phyloP scores from a whole-genome alignment of 2,329 filamentous ascomycete genomes.

The Ambrosiella beaveri region DNA sequence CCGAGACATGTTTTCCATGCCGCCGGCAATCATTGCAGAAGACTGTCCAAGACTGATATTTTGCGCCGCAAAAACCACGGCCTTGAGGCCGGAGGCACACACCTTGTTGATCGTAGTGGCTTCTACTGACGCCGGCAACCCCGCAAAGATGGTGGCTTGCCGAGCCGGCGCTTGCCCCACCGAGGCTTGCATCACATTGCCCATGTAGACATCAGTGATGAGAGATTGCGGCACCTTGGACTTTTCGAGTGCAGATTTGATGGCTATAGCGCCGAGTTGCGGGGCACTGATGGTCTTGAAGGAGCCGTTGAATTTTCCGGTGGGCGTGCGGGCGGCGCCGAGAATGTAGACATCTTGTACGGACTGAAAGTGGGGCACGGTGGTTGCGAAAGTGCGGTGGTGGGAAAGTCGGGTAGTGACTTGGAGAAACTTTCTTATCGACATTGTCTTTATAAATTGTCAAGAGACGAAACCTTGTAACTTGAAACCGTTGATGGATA shows the following conservation, averaged over 20 bases:
- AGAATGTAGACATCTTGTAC: conserved; percentile 88
- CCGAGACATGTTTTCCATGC: conserved; percentile 95
- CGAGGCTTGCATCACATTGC: conserved; percentile 72
- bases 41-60: conserved; percentile 85
- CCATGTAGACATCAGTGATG: conserved; percentile 92
- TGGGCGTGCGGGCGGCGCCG: conserved; percentile 76
- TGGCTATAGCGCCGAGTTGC: conserved; percentile 76
- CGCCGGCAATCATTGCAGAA: conserved; percentile 78
- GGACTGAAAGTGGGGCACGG: conserved; percentile 36
- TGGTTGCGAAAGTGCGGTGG: conserved; percentile 27
- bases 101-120: conserved; percentile 95
- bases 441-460: no score
- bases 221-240: conserved; percentile 64
- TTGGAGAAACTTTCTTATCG: not conserved
- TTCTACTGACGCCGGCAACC: conserved; percentile 64
- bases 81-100: conserved; percentile 87
- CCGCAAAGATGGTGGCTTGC: conserved; percentile 78
- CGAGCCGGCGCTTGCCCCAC: conserved; percentile 83
- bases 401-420: not conserved
- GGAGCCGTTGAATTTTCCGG: conserved; percentile 87
- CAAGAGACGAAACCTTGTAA: no score
- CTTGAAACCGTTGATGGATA: not conserved
- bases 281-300: conserved; percentile 70
- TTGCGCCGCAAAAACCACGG: conserved; percentile 75
- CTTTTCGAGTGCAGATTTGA: conserved; percentile 78